Conservation (phyloP, 768 basidiomycete species). For the Boletus sensibilis region DNA sequence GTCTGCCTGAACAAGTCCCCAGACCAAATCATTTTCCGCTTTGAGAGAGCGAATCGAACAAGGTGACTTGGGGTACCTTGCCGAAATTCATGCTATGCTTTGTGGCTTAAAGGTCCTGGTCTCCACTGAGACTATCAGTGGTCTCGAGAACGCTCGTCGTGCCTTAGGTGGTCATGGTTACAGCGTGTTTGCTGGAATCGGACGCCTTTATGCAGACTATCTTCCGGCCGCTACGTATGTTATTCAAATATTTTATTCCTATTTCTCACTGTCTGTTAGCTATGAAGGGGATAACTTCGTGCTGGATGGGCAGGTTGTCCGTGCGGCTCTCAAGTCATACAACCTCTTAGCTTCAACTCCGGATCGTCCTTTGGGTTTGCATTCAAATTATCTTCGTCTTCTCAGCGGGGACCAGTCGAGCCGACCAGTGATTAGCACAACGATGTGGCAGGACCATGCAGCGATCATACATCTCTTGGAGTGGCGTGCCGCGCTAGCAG, state of each 20-base stretch:
- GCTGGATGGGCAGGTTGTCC: conserved; percentile 70
- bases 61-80: conserved; percentile 62
- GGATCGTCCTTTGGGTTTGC: conserved; percentile 9
- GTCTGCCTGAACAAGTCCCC: not conserved
- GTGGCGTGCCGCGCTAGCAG: conserved; percentile 62
- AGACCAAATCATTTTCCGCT: conserved; percentile 51
- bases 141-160: conserved; percentile 64
- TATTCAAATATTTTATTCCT: not conserved
- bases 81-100: conserved; percentile 69
- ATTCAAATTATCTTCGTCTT: conserved; percentile 51
- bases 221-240: conserved; percentile 63
- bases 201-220: conserved; percentile 61
- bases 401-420: conserved; percentile 31
- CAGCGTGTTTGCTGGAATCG: conserved; percentile 66
- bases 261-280: conserved; percentile 31
- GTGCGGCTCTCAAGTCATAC: conserved; percentile 65
- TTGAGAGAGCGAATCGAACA: conserved; percentile 49
- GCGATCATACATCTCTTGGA: conserved; percentile 53
- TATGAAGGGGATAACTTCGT: conserved; percentile 83
- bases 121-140: conserved; percentile 49
- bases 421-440: conserved; percentile 19
- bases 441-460: conserved; percentile 39
- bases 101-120: conserved; percentile 67
- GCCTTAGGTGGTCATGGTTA: conserved; percentile 80
- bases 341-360: conserved; percentile 39